A percentile compares a stretch with the other conserved stretches of the same genome.
Evolutionary conservation across 352 stramenopile species (phyloP).

Genomic region (Pythium diclinum): DNA sequence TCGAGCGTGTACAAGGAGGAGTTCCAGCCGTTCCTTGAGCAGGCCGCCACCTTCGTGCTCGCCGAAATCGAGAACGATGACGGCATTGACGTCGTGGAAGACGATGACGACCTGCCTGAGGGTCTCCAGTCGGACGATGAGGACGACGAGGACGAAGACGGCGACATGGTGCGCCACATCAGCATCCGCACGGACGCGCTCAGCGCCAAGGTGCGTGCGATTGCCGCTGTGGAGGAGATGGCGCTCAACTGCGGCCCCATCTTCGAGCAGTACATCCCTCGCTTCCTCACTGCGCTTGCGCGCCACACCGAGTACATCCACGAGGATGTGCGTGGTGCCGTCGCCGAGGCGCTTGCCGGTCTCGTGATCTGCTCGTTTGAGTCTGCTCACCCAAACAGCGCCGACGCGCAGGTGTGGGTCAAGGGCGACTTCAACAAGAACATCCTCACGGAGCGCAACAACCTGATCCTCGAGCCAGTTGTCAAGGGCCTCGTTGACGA

Average conservation of each 20-base stretch:
- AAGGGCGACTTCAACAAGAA: slow-evolving; percentile 83
- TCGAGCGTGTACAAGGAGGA: slow-evolving; percentile 97
- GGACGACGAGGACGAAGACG: slow-evolving; percentile 55
- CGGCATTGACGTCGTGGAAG: slow-evolving; percentile 64
- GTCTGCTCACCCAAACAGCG: slow-evolving; percentile 58
- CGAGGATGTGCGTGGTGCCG: slow-evolving; percentile 78
- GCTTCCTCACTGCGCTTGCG: slow-evolving; percentile 78
- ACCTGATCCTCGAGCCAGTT: slow-evolving; percentile 67
- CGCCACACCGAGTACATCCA: slow-evolving; percentile 85
- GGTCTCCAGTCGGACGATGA: slow-evolving; percentile 80
- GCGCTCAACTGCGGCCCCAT: slow-evolving; percentile 72
- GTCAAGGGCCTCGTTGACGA: slow-evolving; percentile 78
- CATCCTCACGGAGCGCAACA: slow-evolving; percentile 76
- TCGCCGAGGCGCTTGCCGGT: slow-evolving; percentile 73
- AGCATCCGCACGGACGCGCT: slow-evolving; percentile 85
- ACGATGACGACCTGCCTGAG: slow-evolving; percentile 70
- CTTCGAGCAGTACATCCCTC: slow-evolving; percentile 83
- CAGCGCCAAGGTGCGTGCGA: slow-evolving; percentile 82
- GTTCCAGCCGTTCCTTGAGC: slow-evolving; percentile 92
- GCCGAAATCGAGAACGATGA: slow-evolving; percentile 75
- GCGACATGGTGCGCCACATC: slow-evolving; percentile 70
- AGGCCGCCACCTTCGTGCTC: slow-evolving; percentile 68
- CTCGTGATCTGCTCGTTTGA: slow-evolving; percentile 87
- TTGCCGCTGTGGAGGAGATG: slow-evolving; percentile 82
- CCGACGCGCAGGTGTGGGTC: slow-evolving; percentile 83